These are phyloP conservation scores for Talaromyces verruculosus DNA, from an alignment of 2,329 filamentous ascomycete species.

Conservation along the genomic window DNA sequence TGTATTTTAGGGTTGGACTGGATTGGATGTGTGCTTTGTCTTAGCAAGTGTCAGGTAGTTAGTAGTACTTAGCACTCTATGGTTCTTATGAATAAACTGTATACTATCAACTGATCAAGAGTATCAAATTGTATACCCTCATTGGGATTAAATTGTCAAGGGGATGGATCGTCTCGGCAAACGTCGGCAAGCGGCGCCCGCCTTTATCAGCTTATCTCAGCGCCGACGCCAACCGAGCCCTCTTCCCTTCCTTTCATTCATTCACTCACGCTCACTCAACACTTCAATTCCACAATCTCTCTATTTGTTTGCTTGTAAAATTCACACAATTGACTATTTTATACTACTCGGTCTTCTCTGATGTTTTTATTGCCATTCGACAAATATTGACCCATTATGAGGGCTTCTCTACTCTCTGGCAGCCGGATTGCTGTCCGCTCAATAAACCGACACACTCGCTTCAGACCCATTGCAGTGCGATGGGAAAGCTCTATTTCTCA, in stretches of 20 bases:
- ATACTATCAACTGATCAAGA: background rate
- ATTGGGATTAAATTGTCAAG: no score
- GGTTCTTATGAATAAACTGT: background rate
- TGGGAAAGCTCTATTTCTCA: constrained; percentile 58
- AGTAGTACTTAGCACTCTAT: background rate
- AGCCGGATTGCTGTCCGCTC: constrained; percentile 21
- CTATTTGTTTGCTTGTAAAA: background rate
- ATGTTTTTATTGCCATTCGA: background rate
- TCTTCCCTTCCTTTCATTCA: constrained; percentile 9
- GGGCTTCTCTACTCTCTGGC: constrained; percentile 25
- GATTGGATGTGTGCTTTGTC: background rate
- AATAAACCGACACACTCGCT: constrained; percentile 12
- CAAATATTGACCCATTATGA: constrained; percentile 17
- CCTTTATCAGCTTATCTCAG: constrained; percentile 15
- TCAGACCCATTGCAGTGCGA: constrained; percentile 34
- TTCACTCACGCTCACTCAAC: background rate
- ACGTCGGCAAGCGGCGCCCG: background rate
- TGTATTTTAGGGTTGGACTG: background rate
- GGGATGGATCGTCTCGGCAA: background rate
- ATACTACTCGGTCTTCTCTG: background rate
- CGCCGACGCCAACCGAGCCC: constrained; percentile 30
- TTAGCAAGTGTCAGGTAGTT: background rate
- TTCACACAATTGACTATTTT: no score
- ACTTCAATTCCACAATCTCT: background rate
- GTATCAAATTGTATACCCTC: no score